These are phyloP conservation scores for Fusarium duplospermum DNA, from an alignment of 2,329 filamentous ascomycete genomes.

Conservation along the genomic window DNA sequence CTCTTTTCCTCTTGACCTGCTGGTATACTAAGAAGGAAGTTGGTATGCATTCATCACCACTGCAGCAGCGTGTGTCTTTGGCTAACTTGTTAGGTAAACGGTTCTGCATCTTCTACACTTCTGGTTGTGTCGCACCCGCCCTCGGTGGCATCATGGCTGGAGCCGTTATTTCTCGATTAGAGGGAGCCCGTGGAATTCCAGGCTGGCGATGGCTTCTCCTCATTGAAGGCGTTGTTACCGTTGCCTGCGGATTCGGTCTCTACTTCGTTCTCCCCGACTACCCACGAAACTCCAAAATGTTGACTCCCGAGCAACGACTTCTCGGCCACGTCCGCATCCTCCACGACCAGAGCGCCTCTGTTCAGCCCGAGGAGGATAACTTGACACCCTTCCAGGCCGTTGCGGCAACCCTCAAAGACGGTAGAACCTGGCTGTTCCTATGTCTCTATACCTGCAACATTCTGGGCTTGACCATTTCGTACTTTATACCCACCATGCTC, in stretches of 20 bases:
- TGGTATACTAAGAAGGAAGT: constrained; percentile 32
- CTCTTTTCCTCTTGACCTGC: constrained; percentile 24
- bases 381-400: constrained; percentile 10
- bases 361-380: background rate
- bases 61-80: background rate
- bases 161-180: constrained; percentile 16
- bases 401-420: constrained; percentile 1
- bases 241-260: constrained; percentile 1
- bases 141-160: constrained; percentile 24
- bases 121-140: constrained; percentile 17
- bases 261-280: constrained; percentile 26
- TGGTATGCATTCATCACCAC: constrained; percentile 8
- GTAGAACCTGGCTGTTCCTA: constrained; percentile 57
- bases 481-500: constrained; percentile 66
- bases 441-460: constrained; percentile 60
- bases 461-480: constrained; percentile 61
- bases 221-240: constrained; percentile 17
- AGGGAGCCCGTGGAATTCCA: constrained; percentile 19
- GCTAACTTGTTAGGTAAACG: constrained; percentile 14
- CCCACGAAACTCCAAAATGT: constrained; percentile 8
- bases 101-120: constrained; percentile 26
- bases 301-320: constrained; percentile 7
- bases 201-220: constrained; percentile 28
- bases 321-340: constrained; percentile 18
- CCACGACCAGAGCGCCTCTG: constrained; percentile 5